A percentile compares a stretch with the other conserved stretches of the same genome.
These are phyloP conservation scores for Athelia sp. DNA, from an alignment of 1,284 basidiomycete species.

Conservation along the genomic window DNA sequence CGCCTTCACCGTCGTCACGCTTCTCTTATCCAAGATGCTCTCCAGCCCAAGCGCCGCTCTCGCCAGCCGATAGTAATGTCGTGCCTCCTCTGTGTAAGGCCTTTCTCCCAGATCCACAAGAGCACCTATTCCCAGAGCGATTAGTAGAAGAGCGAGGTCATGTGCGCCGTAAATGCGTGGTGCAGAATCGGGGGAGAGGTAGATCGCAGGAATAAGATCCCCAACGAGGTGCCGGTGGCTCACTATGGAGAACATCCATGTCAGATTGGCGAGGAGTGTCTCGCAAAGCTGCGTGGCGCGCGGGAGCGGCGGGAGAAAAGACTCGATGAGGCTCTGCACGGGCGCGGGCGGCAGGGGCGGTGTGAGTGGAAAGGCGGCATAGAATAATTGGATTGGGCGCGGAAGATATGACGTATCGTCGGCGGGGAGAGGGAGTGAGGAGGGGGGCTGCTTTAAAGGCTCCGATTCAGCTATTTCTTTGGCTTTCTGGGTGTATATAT, in stretches of 20 bases:
- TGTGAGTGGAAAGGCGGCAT: conserved; percentile 37
- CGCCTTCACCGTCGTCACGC: conserved; percentile 42
- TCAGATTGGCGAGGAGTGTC: conserved; percentile 43
- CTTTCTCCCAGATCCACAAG: conserved; percentile 42
- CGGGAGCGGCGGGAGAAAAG: conserved; percentile 36
- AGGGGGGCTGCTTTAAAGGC: conserved; percentile 1
- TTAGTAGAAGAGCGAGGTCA: conserved; percentile 44
- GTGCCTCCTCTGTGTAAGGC: conserved; percentile 48
- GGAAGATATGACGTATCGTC: conserved; percentile 38
- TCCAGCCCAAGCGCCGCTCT: conserved; percentile 42
- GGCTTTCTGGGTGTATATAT: conserved; percentile 5
- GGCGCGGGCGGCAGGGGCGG: conserved; percentile 26
- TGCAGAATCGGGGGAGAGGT: conserved; percentile 21
- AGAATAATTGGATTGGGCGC: conserved; percentile 32
- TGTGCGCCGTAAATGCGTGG: conserved; percentile 36
- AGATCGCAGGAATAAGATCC: conserved; percentile 41
- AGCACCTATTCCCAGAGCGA: conserved; percentile 45
- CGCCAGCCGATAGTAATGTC: conserved; percentile 47
- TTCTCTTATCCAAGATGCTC: conserved; percentile 35
- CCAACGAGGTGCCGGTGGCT: conserved; percentile 37
- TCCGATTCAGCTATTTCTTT: conserved; percentile 11
- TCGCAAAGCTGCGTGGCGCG: conserved; percentile 39
- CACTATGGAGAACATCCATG: conserved; percentile 51
- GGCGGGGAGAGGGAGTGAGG: conserved; percentile 20
- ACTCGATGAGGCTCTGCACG: conserved; percentile 34